These are phyloP conservation scores for Tillandsia leiboldiana DNA, from an alignment of 176 grass and related monocot species.

Conservation along the genomic window DNA sequence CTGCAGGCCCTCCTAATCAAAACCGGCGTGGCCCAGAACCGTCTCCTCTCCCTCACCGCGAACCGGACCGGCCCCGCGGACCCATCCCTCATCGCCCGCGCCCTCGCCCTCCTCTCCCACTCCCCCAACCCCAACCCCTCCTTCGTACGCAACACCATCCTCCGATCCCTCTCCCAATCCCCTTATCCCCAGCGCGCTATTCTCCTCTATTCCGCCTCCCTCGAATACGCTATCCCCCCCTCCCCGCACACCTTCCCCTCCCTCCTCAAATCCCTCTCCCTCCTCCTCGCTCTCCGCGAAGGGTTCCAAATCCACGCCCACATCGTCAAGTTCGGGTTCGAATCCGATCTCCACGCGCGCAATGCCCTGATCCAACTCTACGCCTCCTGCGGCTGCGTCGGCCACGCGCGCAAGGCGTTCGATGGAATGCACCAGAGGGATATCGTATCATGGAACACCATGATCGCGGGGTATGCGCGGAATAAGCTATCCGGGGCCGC, in stretches of 20 bases:
- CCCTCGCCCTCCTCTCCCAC: neutral
- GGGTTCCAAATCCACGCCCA: neutral
- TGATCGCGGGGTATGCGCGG: neutral
- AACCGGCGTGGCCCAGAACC: neutral
- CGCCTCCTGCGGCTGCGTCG: neutral
- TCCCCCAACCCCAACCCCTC: neutral
- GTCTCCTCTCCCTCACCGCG: neutral
- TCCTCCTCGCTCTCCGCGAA: neutral
- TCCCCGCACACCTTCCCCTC: neutral
- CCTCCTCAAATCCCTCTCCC: neutral
- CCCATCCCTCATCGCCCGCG: neutral
- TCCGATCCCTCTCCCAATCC: neutral
- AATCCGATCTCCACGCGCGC: neutral
- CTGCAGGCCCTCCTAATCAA: neutral
- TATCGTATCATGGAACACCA: neutral
- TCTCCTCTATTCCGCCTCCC: neutral
- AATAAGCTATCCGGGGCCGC: neutral
- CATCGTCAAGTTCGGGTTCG: neutral
- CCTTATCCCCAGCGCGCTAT: neutral
- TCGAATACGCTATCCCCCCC: neutral
- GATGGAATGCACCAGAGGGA: neutral
- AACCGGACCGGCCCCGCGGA: neutral
- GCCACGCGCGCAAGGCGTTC: neutral
- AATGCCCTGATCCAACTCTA: constrained; percentile 5
- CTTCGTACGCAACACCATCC: too few relatives aligned